Percentiles rank a stretch among this genome's conserved stretches.
These are phyloP conservation scores for Diatrype stigma DNA, from an alignment of 2,329 filamentous ascomycete genomes.

Conservation along the genomic window DNA sequence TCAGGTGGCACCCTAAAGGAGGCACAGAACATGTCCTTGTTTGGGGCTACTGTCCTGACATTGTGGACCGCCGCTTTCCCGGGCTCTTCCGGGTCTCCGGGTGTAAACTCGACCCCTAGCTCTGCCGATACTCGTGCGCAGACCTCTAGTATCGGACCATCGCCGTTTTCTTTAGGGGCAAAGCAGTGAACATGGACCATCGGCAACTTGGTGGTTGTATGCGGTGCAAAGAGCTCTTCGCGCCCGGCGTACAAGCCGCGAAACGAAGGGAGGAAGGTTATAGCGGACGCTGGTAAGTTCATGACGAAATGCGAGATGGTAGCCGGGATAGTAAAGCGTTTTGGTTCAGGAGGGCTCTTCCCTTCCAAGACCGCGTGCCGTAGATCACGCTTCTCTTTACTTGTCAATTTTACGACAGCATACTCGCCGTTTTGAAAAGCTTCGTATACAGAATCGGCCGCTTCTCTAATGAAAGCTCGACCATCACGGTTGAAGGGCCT, in stretches of 20 bases:
- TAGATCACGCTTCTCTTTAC: constrained; percentile 36
- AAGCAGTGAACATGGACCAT: constrained; percentile 96
- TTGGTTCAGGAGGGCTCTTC: constrained; percentile 32
- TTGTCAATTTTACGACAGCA: constrained; percentile 49
- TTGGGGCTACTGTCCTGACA: constrained; percentile 84
- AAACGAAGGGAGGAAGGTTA: constrained; percentile 74
- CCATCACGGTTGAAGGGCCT: constrained; percentile 79
- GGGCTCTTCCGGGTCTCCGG: constrained; percentile 44
- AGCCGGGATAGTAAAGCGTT: constrained; percentile 56
- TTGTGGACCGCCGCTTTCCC: constrained; percentile 56
- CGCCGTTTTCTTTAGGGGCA: constrained; percentile 73
- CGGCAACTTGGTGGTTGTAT: constrained; percentile 61
- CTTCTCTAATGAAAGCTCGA: constrained; percentile 69
- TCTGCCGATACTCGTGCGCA: constrained; percentile 62
- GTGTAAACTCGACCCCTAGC: constrained; percentile 54
- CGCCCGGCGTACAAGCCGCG: constrained; percentile 74
- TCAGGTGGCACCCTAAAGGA: constrained; percentile 80
- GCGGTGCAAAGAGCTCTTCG: constrained; percentile 60
- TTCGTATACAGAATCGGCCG: constrained; percentile 56
- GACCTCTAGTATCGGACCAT: constrained; percentile 60
- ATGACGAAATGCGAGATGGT: constrained; percentile 94
- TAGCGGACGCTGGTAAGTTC: constrained; percentile 90
- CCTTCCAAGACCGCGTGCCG: constrained; percentile 21
- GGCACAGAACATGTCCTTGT: constrained; percentile 96
- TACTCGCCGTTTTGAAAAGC: constrained; percentile 49